Percentiles rank a stretch among this genome's conserved stretches.
Conservation (phyloP, 768 basidiomycete genomes). For the Amanita inopinata region DNA sequence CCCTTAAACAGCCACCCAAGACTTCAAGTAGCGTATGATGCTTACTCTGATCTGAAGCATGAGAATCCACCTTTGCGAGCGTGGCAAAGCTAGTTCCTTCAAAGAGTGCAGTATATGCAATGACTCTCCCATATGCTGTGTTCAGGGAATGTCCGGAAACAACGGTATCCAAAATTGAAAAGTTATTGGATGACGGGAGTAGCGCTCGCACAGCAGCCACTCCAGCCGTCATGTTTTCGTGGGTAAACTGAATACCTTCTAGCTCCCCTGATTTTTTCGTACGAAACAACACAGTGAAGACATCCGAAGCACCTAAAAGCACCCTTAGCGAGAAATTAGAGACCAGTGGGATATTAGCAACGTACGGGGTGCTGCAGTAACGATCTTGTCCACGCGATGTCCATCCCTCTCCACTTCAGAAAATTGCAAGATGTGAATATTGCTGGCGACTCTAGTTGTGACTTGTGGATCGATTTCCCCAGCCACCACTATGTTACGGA, state of each 20-base stretch:
- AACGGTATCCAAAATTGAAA: slow-evolving; percentile 69
- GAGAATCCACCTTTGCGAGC: slow-evolving; percentile 43
- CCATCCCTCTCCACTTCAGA: slow-evolving; percentile 64
- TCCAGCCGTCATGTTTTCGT: slow-evolving; percentile 82
- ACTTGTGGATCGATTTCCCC: slow-evolving; percentile 46
- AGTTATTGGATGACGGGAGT: slow-evolving; percentile 60
- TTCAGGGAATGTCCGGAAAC: slow-evolving; percentile 66
- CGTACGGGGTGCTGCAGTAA: slow-evolving; percentile 45
- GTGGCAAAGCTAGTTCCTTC: slow-evolving; percentile 71
- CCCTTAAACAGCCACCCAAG: not conserved
- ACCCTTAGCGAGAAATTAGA: slow-evolving; percentile 7
- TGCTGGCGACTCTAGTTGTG: slow-evolving; percentile 37
- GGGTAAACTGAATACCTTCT: slow-evolving; percentile 60
- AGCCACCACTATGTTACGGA: slow-evolving; percentile 60
- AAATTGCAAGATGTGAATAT: slow-evolving; percentile 54
- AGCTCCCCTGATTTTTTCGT: slow-evolving; percentile 40
- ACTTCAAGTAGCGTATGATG: not conserved
- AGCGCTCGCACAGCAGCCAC: slow-evolving; percentile 71
- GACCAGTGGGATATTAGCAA: slow-evolving; percentile 9
- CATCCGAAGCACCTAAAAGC: slow-evolving; percentile 42
- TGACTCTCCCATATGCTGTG: slow-evolving; percentile 68
- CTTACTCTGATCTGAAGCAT: slow-evolving; percentile 35
- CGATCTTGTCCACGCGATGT: slow-evolving; percentile 34
- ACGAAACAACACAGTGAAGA: slow-evolving; percentile 64
- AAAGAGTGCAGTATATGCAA: slow-evolving; percentile 72